phyloP scores from a whole-genome alignment of 139 green algal species.

The Nannochloris sp. region DNA sequence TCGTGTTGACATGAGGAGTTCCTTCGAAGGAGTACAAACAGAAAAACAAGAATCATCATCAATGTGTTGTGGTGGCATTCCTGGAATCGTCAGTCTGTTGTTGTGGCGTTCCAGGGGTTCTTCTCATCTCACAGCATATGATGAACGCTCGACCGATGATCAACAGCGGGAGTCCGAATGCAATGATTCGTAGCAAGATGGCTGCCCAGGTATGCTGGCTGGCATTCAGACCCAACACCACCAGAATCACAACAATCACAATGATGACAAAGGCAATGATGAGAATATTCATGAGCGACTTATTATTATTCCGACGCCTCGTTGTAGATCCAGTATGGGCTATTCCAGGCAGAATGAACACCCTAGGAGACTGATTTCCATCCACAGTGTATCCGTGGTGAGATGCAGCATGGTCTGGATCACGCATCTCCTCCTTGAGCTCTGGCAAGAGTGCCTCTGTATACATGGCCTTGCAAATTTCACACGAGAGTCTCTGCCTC shows the following conservation, averaged over 20 bases:
- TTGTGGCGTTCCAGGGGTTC: not conserved
- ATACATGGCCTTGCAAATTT: constrained; percentile 14
- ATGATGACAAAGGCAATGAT: not conserved
- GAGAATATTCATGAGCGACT: not conserved
- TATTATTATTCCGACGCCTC: not conserved
- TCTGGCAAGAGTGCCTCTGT: constrained; percentile 4
- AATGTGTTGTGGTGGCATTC: too few species aligned
- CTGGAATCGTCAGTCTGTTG: not conserved
- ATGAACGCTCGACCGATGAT: not conserved
- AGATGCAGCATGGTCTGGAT: too few species aligned
- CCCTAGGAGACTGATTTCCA: not conserved
- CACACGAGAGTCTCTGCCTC: constrained; percentile 4
- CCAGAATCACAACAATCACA: constrained; percentile 10
- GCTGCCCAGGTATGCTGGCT: constrained; percentile 13
- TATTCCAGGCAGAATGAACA: not conserved
- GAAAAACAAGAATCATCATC: too few species aligned
- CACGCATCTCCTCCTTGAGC: not conserved
- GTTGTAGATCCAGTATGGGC: not conserved
- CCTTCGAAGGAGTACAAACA: too few species aligned
- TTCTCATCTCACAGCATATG: not conserved
- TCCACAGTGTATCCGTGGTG: too few species aligned
- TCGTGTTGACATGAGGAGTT: too few species aligned
- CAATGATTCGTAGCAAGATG: constrained; percentile 8
- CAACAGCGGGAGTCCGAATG: constrained; percentile 3
- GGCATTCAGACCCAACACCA: constrained; percentile 3